A percentile compares a stretch with the other conserved stretches of the same genome.
Evolutionary conservation across 139 green algal species (phyloP).

Genomic region (Trebouxia sp.): DNA sequence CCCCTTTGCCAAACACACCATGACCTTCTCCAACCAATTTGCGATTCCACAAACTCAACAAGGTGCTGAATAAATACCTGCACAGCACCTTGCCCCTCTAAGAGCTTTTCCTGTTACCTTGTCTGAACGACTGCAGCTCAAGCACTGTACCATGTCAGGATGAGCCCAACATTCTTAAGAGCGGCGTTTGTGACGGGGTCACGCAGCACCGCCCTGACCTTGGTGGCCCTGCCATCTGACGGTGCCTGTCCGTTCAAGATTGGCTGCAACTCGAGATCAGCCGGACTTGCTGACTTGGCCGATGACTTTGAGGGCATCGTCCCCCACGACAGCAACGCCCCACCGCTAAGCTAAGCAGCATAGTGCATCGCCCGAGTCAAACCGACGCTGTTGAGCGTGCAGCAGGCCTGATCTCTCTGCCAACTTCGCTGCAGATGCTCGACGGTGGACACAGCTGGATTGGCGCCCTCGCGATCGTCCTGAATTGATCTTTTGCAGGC

Average conservation of each 20-base stretch:
- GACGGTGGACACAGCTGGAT: too few species aligned
- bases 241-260: neutral
- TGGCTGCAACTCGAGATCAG: slow-evolving; percentile 16
- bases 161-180: neutral
- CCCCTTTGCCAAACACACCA: slow-evolving; percentile 62
- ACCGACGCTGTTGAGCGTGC: neutral
- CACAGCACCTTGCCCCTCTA: neutral
- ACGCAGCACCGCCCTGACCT: neutral
- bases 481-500: too few species aligned
- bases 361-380: slow-evolving; percentile 5
- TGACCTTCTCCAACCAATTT: slow-evolving; percentile 67
- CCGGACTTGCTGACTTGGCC: neutral
- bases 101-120: too few species aligned
- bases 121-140: neutral
- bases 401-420: neutral
- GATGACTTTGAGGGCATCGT: neutral
- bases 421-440: too few species aligned
- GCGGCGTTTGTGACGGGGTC: neutral
- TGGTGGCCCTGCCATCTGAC: neutral
- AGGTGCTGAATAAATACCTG: slow-evolving; percentile 84
- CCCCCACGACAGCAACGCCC: too few species aligned
- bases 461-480: too few species aligned
- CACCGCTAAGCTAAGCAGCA: slow-evolving; percentile 6
- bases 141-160: slow-evolving; percentile 11
- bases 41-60: slow-evolving; percentile 78